phyloP scores from a whole-genome alignment of 805 yeast species.

The Candida patagonica region DNA sequence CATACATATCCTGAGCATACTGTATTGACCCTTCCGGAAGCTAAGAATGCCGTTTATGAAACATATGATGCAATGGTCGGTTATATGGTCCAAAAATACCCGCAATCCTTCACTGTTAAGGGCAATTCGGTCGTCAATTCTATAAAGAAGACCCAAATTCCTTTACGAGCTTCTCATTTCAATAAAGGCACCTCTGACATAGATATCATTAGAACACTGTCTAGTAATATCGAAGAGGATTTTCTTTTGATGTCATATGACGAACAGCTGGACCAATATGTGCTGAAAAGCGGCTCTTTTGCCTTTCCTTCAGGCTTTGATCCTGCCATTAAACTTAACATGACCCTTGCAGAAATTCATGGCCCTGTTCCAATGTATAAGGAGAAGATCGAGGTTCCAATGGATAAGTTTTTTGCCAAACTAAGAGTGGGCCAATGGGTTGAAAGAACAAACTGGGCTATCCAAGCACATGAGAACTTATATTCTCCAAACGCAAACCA shows the following conservation, averaged over 20 bases:
- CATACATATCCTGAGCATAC: slow-evolving; percentile 25
- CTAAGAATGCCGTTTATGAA: slow-evolving; percentile 37
- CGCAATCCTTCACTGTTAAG: slow-evolving; percentile 36
- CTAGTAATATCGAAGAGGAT: slow-evolving; percentile 50
- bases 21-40: slow-evolving; percentile 26
- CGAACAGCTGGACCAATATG: slow-evolving; percentile 37
- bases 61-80: slow-evolving; percentile 36
- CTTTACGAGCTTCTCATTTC: slow-evolving; percentile 19
- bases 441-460: slow-evolving; percentile 59
- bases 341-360: slow-evolving; percentile 53
- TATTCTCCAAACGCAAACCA: slow-evolving; percentile 40
- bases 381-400: slow-evolving; percentile 45
- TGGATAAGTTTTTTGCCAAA: slow-evolving; percentile 58
- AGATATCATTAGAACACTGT: slow-evolving; percentile 14
- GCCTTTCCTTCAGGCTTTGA: slow-evolving; percentile 70
- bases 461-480: slow-evolving; percentile 51
- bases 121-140: slow-evolving; percentile 26
- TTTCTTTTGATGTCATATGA: slow-evolving; percentile 45
- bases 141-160: slow-evolving; percentile 35
- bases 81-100: slow-evolving; percentile 41
- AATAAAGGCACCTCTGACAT: slow-evolving; percentile 8
- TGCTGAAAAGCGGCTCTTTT: slow-evolving; percentile 45
- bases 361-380: slow-evolving; percentile 64
- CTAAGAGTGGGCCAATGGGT: slow-evolving; percentile 46
- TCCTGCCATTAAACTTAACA: slow-evolving; percentile 44